Evolutionary conservation across 371 early-diverging fungal genomes (phyloP).

Genomic region (Mucor sp.): DNA sequence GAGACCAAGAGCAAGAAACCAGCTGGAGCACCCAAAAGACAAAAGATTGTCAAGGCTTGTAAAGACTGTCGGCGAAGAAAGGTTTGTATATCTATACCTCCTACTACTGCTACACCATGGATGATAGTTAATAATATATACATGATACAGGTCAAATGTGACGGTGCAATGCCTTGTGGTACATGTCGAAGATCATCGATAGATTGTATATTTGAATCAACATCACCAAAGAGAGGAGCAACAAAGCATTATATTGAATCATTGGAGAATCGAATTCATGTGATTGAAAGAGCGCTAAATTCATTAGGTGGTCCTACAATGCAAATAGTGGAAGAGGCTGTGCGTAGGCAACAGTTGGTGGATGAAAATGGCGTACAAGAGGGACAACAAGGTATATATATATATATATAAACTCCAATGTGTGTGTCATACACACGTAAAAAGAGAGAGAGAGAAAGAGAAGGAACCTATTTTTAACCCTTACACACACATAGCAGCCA

Average conservation of each 20-base stretch:
- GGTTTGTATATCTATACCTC: constrained; percentile 13
- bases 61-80: constrained; percentile 33
- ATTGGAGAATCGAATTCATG: constrained; percentile 22
- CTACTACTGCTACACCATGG: too few species aligned
- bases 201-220: constrained; percentile 30
- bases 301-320: constrained; percentile 22
- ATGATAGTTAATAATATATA: neutral
- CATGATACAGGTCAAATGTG: constrained; percentile 29
- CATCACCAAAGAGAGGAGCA: constrained; percentile 29
- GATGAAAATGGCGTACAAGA: neutral
- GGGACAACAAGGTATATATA: constrained; percentile 1
- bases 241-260: constrained; percentile 32
- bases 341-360: constrained; percentile 16
- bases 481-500: too few species aligned
- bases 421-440: neutral
- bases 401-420: neutral
- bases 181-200: constrained; percentile 30
- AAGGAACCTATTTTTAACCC: constrained; percentile 5
- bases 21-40: constrained; percentile 17
- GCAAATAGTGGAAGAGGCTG: constrained; percentile 26
- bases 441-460: too few species aligned
- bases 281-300: constrained; percentile 29
- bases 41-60: constrained; percentile 34
- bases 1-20: constrained; percentile 9
- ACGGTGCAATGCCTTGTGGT: constrained; percentile 30